Evolutionary conservation across 73 alveolate genomes (phyloP).

Genomic region (Halteria grandinella): DNA sequence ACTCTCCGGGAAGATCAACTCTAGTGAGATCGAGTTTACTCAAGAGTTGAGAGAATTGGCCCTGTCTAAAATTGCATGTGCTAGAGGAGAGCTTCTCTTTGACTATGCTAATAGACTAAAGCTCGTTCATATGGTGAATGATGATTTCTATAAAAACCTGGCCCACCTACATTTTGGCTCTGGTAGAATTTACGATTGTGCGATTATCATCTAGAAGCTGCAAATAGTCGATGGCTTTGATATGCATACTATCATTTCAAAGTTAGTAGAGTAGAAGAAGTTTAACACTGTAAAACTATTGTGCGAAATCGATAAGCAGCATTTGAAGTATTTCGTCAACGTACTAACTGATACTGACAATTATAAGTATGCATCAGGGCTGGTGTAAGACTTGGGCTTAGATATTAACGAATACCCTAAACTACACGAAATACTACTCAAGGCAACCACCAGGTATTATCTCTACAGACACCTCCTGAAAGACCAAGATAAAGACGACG

Average conservation of each 20-base stretch:
- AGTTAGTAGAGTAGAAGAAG: conserved; percentile 14
- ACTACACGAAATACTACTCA: conserved; percentile 44
- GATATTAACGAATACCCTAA: conserved; percentile 56
- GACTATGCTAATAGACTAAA: no score
- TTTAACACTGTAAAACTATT: conserved; percentile 18
- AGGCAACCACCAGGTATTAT: conserved; percentile 52
- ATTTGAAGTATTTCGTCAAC: neutral
- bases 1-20: conserved; percentile 5
- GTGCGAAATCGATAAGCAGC: neutral
- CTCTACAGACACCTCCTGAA: conserved; percentile 4
- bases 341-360: conserved; percentile 43
- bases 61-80: no score
- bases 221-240: neutral
- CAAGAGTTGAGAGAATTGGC: no score
- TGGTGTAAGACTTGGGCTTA: conserved; percentile 48
- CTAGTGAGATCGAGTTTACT: conserved; percentile 18
- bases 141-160: no score
- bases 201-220: neutral
- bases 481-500: conserved; percentile 19
- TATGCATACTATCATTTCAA: neutral
- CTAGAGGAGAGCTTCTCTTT: no score
- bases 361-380: conserved; percentile 52
- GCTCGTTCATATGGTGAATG: no score
- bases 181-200: neutral
- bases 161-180: neutral